A percentile compares a stretch with the other conserved stretches of the same genome.
Evolutionary conservation across 345 rosid species (phyloP).

Genomic region (Eucalyptus erythrocorys): DNA sequence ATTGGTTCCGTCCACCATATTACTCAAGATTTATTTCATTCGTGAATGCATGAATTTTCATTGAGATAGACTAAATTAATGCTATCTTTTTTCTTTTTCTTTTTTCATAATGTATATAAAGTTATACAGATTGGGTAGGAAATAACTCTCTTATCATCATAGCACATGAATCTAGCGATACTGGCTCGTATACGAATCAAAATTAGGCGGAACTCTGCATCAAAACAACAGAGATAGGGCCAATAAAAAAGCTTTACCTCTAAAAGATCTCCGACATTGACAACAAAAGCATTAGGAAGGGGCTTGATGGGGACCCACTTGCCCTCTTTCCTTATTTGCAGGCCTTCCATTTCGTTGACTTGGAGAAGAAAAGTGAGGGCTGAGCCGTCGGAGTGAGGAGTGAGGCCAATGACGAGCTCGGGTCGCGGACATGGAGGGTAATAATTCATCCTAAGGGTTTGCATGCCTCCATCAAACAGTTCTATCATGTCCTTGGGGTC

Average conservation of each 20-base stretch:
- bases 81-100: too few relatives aligned
- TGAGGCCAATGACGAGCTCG: neutral
- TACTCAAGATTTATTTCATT: neutral
- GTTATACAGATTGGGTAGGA: neutral
- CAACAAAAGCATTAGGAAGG: conserved; percentile 21
- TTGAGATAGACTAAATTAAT: neutral
- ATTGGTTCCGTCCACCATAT: neutral
- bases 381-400: neutral
- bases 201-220: neutral
- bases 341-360: neutral
- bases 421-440: conserved; percentile 7
- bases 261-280: conserved; percentile 30
- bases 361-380: conserved; percentile 1
- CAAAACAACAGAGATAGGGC: neutral
- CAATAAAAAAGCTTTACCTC: conserved; percentile 13
- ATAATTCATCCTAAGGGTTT: neutral
- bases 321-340: neutral
- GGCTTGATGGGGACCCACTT: conserved; percentile 25
- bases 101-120: neutral
- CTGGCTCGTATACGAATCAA: neutral
- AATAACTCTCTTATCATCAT: neutral
- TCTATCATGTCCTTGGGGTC: neutral
- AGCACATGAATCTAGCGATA: neutral
- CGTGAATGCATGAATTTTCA: neutral
- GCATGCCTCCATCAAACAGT: conserved; percentile 1